Percentiles rank a stretch among this genome's conserved stretches.
Evolutionary conservation across 768 basidiomycete species (phyloP).

Genomic region (Auricularia heimuer): DNA sequence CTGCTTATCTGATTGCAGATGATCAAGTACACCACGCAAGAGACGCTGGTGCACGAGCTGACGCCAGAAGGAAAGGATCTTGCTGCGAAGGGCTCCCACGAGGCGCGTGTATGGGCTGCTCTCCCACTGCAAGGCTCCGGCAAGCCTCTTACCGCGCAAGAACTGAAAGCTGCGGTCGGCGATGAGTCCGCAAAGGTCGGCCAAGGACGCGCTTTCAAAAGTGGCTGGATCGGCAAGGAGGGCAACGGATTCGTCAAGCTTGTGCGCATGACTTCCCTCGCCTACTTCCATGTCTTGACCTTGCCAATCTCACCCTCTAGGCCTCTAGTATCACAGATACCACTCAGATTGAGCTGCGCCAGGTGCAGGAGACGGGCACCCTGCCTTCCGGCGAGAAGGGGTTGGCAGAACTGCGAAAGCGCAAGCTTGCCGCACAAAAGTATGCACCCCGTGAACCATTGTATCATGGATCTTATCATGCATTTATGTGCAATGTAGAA

Average conservation of each 20-base stretch:
- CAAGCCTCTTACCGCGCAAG: conserved; percentile 49
- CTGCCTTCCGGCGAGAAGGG: conserved; percentile 68
- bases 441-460: conserved; percentile 19
- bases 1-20: conserved; percentile 41
- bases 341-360: conserved; percentile 64
- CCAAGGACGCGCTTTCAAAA: conserved; percentile 93
- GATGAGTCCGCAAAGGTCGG: conserved; percentile 88
- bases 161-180: conserved; percentile 69
- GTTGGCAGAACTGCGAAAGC: conserved; percentile 80
- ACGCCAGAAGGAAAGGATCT: conserved; percentile 80
- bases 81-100: conserved; percentile 77
- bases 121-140: conserved; percentile 66
- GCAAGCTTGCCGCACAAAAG: conserved; percentile 83
- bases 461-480: conserved; percentile 5
- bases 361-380: conserved; percentile 65
- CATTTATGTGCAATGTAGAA: conserved; percentile 38
- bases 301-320: conserved; percentile 26
- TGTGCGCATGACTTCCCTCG: conserved; percentile 36
- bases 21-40: conserved; percentile 71
- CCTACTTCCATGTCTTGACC: background rate
- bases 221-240: conserved; percentile 91
- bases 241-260: conserved; percentile 78
- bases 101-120: conserved; percentile 87
- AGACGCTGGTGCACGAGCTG: conserved; percentile 59
- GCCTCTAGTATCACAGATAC: conserved; percentile 55